phyloP scores from a whole-genome alignment of 1,284 basidiomycete genomes.

The Heterobasidion annosum region DNA sequence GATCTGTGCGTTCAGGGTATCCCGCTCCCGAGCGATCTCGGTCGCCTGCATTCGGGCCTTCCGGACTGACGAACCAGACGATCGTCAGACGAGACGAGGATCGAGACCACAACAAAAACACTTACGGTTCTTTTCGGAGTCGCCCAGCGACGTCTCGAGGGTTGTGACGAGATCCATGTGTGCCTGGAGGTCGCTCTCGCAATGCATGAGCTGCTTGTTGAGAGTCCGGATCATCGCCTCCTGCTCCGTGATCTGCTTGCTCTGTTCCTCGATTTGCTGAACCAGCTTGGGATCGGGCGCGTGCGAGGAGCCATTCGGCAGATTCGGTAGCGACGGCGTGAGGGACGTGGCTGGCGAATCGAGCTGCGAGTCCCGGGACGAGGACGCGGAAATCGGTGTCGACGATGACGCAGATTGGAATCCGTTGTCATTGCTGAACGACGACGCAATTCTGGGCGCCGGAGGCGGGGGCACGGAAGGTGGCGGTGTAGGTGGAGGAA shows the following conservation, averaged over 20 bases:
- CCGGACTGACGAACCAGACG: constrained; percentile 45
- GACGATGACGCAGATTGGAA: constrained; percentile 35
- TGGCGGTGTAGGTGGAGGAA: constrained; percentile 83
- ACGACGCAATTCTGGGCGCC: constrained; percentile 43
- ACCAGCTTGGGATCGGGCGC: constrained; percentile 44
- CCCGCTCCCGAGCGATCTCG: constrained; percentile 78
- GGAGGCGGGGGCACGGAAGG: constrained; percentile 85
- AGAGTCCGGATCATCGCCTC: constrained; percentile 87
- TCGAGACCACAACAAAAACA: constrained; percentile 15
- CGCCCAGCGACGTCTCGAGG: constrained; percentile 76
- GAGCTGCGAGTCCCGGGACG: constrained; percentile 51
- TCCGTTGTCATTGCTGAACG: constrained; percentile 30
- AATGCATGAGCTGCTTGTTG: constrained; percentile 86
- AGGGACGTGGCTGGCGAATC: constrained; percentile 59
- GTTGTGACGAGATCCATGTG: constrained; percentile 86
- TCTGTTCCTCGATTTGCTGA: constrained; percentile 62
- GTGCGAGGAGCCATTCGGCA: constrained; percentile 17
- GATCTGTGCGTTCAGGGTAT: constrained; percentile 57
- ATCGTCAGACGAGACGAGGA: constrained; percentile 13
- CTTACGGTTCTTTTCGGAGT: constrained; percentile 85
- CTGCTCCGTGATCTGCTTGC: constrained; percentile 73
- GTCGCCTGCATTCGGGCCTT: constrained; percentile 87
- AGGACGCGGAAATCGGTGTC: constrained; percentile 34
- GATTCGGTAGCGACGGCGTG: constrained; percentile 27
- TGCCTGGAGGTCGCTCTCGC: constrained; percentile 83